A percentile compares a stretch with the other conserved stretches of the same genome.
Conservation (phyloP, 768 basidiomycete genomes). For the Panus rudis region DNA sequence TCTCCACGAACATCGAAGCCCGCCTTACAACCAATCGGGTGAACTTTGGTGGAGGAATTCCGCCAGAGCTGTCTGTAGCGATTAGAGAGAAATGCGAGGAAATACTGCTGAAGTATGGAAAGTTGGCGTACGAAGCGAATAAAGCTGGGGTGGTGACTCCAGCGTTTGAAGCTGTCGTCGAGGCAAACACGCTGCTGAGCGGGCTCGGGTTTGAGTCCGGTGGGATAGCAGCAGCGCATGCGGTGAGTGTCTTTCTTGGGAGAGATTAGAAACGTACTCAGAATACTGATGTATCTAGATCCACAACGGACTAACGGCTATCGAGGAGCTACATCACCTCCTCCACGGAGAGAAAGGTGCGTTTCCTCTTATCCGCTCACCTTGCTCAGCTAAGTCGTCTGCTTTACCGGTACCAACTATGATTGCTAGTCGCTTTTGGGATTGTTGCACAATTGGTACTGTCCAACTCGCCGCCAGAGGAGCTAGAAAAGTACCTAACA, state of each 20-base stretch:
- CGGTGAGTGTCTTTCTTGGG: conserved; percentile 14
- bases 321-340: conserved; percentile 18
- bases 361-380: too few relatives aligned
- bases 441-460: conserved; percentile 24
- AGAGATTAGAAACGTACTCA: background rate
- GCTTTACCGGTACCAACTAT: too few relatives aligned
- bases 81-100: conserved; percentile 27
- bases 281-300: conserved; percentile 12
- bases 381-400: too few relatives aligned
- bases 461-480: conserved; percentile 15
- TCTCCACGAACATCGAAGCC: conserved; percentile 27
- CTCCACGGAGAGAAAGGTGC: conserved; percentile 27
- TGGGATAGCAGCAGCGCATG: conserved; percentile 25
- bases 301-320: conserved; percentile 26
- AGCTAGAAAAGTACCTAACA: conserved; percentile 24
- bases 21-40: conserved; percentile 16
- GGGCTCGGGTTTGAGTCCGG: conserved; percentile 27
- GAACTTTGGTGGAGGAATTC: conserved; percentile 24
- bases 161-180: conserved; percentile 26
- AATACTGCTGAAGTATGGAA: conserved; percentile 25
- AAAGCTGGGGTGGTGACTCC: conserved; percentile 22
- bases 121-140: conserved; percentile 26
- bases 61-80: conserved; percentile 21
- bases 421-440: conserved; percentile 27
- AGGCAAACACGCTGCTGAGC: conserved; percentile 25